Evolutionary conservation across 352 stramenopile species (phyloP).

Genomic region (Phytopythium sindhum): DNA sequence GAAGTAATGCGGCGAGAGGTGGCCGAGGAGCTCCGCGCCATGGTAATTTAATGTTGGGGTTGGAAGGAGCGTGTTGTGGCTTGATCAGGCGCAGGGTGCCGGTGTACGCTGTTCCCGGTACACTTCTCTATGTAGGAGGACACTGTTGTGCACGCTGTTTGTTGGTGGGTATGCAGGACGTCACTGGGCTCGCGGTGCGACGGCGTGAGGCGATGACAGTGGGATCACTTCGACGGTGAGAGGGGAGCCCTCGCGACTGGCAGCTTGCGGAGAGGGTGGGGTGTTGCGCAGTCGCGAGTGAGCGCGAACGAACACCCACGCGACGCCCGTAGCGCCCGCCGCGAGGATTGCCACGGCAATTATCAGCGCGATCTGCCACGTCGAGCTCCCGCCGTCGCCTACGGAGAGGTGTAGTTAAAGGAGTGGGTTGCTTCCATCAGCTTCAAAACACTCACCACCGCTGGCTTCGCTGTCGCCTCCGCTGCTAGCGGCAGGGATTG

Average conservation of each 20-base stretch:
- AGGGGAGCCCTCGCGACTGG: no score
- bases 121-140: no score
- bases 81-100: neutral
- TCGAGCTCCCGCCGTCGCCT: neutral
- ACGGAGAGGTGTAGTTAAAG: neutral
- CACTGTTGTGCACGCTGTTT: no score
- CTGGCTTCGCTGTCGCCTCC: neutral
- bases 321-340: neutral
- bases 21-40: neutral
- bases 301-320: neutral
- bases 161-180: no score
- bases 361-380: neutral
- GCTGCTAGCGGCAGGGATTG: neutral
- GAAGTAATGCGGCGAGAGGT: neutral
- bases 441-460: neutral
- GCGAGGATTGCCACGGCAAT: neutral
- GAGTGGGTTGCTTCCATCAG: no score
- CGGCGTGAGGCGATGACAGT: neutral
- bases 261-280: no score
- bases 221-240: no score
- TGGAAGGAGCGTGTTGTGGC: no score
- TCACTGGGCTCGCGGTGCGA: no score
- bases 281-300: no score
- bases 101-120: no score
- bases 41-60: neutral